Base-by-base conservation (phyloP, 2,329 filamentous ascomycete species). In the Aspergillus costaricaensis region DNA sequence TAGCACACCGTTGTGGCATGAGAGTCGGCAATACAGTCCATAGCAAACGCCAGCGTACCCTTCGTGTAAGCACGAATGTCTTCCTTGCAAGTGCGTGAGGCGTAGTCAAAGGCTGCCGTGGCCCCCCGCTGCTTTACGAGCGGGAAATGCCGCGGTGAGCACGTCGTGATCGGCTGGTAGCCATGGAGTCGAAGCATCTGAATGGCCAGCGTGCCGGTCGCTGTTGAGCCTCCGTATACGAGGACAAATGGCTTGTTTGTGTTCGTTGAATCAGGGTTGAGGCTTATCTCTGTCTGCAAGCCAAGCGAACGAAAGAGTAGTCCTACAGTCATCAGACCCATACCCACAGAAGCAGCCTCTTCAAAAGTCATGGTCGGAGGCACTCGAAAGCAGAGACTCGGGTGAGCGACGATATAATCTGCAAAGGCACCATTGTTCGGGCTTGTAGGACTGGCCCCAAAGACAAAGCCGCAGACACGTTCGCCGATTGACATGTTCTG, bases 361-460 rank as follows among this genome's bases (percentile, higher is more conserved):
- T 63, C 27, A 17, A 53, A 59, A 2, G 23, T 14, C 48, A 64
- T 58, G 2, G 15, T 17, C 3, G 17, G 15, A 4, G 72, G 72
- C 5, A 77, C 64, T 39, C 67, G 69, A 12, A 74, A 57, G 27
- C 68, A 61, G 6, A 77, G 30, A 21, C 71, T 69, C 2, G 65
- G 70, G 8, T 67, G 62, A n/a, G 66, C 68, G 7, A 65, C 60
- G 17, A 73, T 64, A 58, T 78, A 78, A 50, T 78, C 70, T 15
- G 74, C 71, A 57, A 78, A 79, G 2, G 72, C 66, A 10, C 77
- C 76, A 27, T 66, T 64, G 0, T 70, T 59, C 1, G 67, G 67
- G 32, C 67, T 57, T 10, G 68, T 27, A 1, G 58, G 57, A 48
- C 75, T 73, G 30, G 63, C 68, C 25, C 74, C 76, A 19, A 72